Evolutionary conservation across 2,329 filamentous ascomycete genomes (phyloP).

Genomic region (Claviceps sp.): DNA sequence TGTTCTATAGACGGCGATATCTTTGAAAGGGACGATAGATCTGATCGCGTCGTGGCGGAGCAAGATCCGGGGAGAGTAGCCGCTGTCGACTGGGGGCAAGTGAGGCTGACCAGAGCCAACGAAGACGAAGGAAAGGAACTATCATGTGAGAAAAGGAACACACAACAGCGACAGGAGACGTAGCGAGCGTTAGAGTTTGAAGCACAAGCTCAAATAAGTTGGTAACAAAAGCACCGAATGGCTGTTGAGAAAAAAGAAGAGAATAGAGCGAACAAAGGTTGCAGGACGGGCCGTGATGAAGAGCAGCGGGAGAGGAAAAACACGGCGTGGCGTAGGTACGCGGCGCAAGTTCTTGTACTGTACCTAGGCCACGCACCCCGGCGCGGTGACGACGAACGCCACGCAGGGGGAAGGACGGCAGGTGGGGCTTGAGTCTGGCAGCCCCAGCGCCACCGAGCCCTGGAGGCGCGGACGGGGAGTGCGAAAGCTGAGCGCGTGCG

Average conservation of each 20-base stretch:
- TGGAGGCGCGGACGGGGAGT: not conserved
- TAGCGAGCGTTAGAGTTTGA: slow-evolving; percentile 2
- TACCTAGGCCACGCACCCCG: slow-evolving; percentile 1
- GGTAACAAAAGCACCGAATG: slow-evolving; percentile 1
- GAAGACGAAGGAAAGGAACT: not conserved
- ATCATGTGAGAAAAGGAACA: slow-evolving; percentile 1
- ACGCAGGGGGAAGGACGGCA: not conserved
- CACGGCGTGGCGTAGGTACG: not conserved
- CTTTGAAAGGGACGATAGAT: not conserved
- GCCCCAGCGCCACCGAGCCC: not conserved
- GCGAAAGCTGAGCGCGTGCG: not conserved
- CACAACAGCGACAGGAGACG: not conserved
- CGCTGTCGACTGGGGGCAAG: not conserved
- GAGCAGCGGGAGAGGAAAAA: not conserved
- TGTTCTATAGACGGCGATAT: not conserved
- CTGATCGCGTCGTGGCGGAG: slow-evolving; percentile 3
- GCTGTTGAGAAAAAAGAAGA: not conserved
- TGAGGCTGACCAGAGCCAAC: not conserved
- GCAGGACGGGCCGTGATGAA: slow-evolving; percentile 3
- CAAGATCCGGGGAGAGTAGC: not conserved
- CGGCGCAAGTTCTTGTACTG: not conserved
- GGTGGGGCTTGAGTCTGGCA: not conserved
- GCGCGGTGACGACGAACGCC: slow-evolving; percentile 1
- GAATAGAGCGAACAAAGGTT: not conserved
- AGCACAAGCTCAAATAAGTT: not conserved